Evolutionary conservation across 2,329 filamentous ascomycete genomes (phyloP), one percentile per base, ranked within the genome.

Genomic region (Fusarium sp.): DNA sequence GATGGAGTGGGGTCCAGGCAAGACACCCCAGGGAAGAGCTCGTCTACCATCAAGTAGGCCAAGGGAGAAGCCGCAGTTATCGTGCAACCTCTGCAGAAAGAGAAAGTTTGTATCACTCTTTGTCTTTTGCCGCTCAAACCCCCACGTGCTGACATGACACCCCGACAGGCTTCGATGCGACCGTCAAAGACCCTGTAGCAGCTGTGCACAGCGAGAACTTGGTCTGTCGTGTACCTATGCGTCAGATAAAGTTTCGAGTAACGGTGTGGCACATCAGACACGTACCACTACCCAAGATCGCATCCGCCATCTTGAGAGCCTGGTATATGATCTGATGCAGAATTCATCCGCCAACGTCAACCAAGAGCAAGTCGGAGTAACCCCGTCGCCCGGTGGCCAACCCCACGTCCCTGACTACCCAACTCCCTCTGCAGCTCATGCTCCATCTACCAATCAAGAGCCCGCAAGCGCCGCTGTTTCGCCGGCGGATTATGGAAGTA

Each of bases 401-500:
- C 5, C 40, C 13, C 21, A 34, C 9, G 13, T 7, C 7, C 21
- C 43, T 21, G 20, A 23, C 4, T 47, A 34, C 23, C 27, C 43
- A 6, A 7, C 32, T 27, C 9, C n/a, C 7, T 8, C 14, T 8
- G 12, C 3, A n/a, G 34, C n/a, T 37, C 10, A 10, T 12, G 18
- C 18, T 37, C 18, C 34, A 37, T 37, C 34, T 1, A 4, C 21
- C 9, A 28, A 30, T n/a, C 32, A 47, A 14, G 18, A 56, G 42
- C 14, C 48, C 23, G 16, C 4, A n/a, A 10, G 5, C 21, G 9
- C 18, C 0, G 9, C 42, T 18, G 20, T 43, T 3, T 60, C 59
- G 1, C 74, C 78, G 0, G 45, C 40, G 1, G 78, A 80, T 5
- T 71, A 63, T 21, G 79, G 79, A 0, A 81, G 72, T 46, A 74